phyloP scores from a whole-genome alignment of 2,329 filamentous ascomycete species.

The Phialophora chinensis region DNA sequence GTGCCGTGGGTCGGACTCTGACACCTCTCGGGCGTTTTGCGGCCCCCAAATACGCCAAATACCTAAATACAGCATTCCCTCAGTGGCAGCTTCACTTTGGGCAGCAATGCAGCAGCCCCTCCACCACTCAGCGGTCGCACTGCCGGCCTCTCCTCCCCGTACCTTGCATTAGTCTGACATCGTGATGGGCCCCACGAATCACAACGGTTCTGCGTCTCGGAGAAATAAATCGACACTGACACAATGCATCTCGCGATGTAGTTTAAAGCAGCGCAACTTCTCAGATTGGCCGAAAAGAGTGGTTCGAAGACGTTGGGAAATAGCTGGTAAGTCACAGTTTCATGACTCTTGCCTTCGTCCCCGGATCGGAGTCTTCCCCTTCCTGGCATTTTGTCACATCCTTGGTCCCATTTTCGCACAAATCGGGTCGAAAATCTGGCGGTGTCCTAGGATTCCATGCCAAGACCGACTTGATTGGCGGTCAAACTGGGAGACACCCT shows the following conservation, averaged over 20 bases:
- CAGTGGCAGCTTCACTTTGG: slow-evolving; percentile 43
- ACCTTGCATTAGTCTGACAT: slow-evolving; percentile 38
- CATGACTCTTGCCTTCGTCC: slow-evolving; percentile 24
- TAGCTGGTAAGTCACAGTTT: slow-evolving; percentile 74
- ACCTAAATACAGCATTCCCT: slow-evolving; percentile 33
- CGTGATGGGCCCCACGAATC: slow-evolving; percentile 22
- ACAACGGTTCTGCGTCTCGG: slow-evolving; percentile 47
- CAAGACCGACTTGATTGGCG: slow-evolving; percentile 35
- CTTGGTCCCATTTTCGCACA: slow-evolving; percentile 20
- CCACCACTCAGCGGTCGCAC: slow-evolving; percentile 28
- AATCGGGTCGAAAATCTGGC: slow-evolving; percentile 31
- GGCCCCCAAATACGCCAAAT: slow-evolving; percentile 38
- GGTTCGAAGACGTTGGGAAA: slow-evolving; percentile 92
- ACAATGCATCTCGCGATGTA: slow-evolving; percentile 54
- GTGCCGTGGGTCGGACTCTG: slow-evolving; percentile 15
- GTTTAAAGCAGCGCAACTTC: slow-evolving; percentile 85
- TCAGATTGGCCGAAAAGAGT: slow-evolving; percentile 85
- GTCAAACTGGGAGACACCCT: slow-evolving; percentile 27
- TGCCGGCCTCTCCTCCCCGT: slow-evolving; percentile 25
- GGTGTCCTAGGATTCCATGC: slow-evolving; percentile 25
- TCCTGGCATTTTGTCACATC: slow-evolving; percentile 13
- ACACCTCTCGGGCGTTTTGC: slow-evolving; percentile 20
- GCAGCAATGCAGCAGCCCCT: slow-evolving; percentile 44
- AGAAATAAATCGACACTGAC: slow-evolving; percentile 44
- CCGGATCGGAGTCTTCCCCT: slow-evolving; percentile 15